Evolutionary conservation across 495 filamentous ascomycete genomes (phyloP).

Genomic region (Xylaria castorea): DNA sequence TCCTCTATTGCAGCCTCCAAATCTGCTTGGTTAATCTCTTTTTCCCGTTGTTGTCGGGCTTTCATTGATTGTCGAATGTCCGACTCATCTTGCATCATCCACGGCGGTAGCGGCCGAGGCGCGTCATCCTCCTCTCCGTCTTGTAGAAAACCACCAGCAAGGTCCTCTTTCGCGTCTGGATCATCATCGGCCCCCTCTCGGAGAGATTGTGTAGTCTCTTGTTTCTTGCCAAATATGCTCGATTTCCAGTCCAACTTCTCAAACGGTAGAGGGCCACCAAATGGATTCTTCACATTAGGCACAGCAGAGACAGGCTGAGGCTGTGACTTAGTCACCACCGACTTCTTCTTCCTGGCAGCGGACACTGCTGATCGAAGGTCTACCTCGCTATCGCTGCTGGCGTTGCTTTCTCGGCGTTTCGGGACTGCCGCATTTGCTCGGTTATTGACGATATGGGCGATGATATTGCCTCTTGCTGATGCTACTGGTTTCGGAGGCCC

Average conservation of each 20-base stretch:
- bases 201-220: constrained; percentile 28
- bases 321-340: constrained; percentile 31
- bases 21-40: constrained; percentile 57
- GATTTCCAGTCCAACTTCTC: constrained; percentile 78
- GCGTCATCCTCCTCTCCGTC: constrained; percentile 53
- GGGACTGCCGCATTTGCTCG: constrained; percentile 61
- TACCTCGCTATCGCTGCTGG: constrained; percentile 66
- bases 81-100: constrained; percentile 67
- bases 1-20: constrained; percentile 59
- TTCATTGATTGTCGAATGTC: constrained; percentile 62
- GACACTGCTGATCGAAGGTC: constrained; percentile 67
- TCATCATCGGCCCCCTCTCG: constrained; percentile 34
- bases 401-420: constrained; percentile 49
- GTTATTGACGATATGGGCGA: constrained; percentile 69
- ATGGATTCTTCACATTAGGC: constrained; percentile 57
- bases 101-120: constrained; percentile 77
- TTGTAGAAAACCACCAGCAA: constrained; percentile 74
- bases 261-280: constrained; percentile 87
- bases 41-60: constrained; percentile 51
- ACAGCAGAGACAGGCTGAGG: constrained; percentile 33
- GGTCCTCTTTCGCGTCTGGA: constrained; percentile 53
- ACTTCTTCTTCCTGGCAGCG: constrained; percentile 54
- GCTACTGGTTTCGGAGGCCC: constrained; percentile 59
- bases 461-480: constrained; percentile 60
- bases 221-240: constrained; percentile 61